These are phyloP conservation scores for Mycena alexandri DNA, from an alignment of 768 basidiomycete species.

Conservation along the genomic window DNA sequence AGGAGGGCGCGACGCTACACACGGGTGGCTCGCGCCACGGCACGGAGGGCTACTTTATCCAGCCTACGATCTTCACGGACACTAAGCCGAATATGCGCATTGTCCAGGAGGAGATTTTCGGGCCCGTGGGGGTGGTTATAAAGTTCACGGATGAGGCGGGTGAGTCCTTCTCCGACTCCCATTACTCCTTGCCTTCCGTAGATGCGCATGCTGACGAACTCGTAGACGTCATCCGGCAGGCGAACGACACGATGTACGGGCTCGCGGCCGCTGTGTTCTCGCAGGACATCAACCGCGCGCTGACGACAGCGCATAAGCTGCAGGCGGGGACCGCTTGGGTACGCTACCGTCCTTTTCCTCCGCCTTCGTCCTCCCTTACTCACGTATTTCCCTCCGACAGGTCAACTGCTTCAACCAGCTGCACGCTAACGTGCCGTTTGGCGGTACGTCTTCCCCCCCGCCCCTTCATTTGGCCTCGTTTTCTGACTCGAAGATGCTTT, in stretches of 20 bases:
- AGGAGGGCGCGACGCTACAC: conserved; percentile 76
- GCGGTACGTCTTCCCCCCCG: conserved; percentile 4
- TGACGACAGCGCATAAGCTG: conserved; percentile 72
- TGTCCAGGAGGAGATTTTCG: conserved; percentile 83
- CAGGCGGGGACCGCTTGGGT: conserved; percentile 78
- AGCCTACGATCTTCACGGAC: conserved; percentile 82
- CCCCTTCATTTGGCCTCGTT: no score
- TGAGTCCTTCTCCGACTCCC: conserved; percentile 18
- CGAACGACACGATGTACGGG: conserved; percentile 86
- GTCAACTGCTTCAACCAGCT: conserved; percentile 48
- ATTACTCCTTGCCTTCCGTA: not conserved
- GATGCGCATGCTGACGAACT: not conserved
- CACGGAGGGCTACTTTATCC: conserved; percentile 70
- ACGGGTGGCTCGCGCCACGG: conserved; percentile 72
- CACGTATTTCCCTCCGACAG: not conserved
- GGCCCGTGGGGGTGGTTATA: conserved; percentile 82
- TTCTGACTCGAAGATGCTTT: not conserved
- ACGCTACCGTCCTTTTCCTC: conserved; percentile 18
- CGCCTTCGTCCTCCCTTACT: not conserved
- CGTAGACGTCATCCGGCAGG: conserved; percentile 64
- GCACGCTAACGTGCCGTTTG: conserved; percentile 29
- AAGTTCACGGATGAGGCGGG: conserved; percentile 69
- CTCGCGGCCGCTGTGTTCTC: conserved; percentile 85
- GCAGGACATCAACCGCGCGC: conserved; percentile 72
- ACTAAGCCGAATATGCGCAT: conserved; percentile 79